A percentile compares a stretch with the other conserved stretches of the same genome.
Evolutionary conservation across 2,329 filamentous ascomycete species (phyloP).

Genomic region (Arthrobotrys sphaeroides): DNA sequence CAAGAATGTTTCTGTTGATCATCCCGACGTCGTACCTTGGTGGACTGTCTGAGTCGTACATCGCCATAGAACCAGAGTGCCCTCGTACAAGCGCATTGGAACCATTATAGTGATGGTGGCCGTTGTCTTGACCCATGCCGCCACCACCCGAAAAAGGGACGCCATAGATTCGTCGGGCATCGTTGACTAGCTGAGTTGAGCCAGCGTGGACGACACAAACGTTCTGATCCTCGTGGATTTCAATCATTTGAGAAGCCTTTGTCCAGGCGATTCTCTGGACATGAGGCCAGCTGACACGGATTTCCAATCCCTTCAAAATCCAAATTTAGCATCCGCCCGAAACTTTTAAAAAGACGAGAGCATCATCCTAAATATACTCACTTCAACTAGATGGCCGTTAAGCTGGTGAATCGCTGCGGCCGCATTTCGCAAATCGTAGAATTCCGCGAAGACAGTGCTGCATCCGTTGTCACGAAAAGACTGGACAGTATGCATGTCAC

Average conservation of each 20-base stretch:
- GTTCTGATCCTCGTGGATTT: constrained; percentile 70
- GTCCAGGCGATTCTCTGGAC: constrained; percentile 52
- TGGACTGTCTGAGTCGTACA: constrained; percentile 14
- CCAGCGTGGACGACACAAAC: constrained; percentile 67
- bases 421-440: constrained; percentile 65
- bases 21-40: constrained; percentile 28
- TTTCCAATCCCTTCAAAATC: constrained; percentile 59
- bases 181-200: constrained; percentile 63
- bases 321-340: constrained; percentile 59
- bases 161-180: constrained; percentile 62
- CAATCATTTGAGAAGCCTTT: constrained; percentile 55
- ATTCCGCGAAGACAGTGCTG: constrained; percentile 67
- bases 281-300: constrained; percentile 56
- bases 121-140: not conserved
- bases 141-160: not conserved
- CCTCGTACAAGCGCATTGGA: not conserved
- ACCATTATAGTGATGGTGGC: constrained; percentile 3
- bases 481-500: constrained; percentile 67
- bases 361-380: constrained; percentile 59
- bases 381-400: constrained; percentile 60
- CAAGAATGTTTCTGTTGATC: constrained; percentile 63
- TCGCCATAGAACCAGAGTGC: not conserved
- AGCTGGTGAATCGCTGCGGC: constrained; percentile 62
- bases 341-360: not conserved
- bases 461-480: constrained; percentile 62